Base-by-base conservation (phyloP, 2,329 filamentous ascomycete species). In the Amphichorda felina region DNA sequence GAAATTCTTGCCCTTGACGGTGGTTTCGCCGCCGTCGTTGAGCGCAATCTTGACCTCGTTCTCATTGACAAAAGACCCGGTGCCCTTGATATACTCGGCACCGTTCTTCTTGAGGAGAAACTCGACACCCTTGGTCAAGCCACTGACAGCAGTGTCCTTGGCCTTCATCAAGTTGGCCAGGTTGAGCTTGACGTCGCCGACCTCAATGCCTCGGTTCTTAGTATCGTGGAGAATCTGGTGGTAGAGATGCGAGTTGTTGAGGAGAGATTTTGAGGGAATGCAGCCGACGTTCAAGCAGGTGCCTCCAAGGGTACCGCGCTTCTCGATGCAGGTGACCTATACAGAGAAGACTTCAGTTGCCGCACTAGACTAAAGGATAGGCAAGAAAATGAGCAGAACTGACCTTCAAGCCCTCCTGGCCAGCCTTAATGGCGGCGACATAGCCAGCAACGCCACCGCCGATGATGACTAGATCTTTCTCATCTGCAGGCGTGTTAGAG, bases 31-130 rank as follows among this genome's bases (percentile, higher is more conserved):
- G 50, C 91, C 91, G 15, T 96, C 89, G 50, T 82, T 75, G 42
- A 95, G 76, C 54, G 82, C 80, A 50, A 98, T 85, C 63, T 86
- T 88, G 62, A 98, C 66, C 51, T 91, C 89, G 66, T 95, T 77
- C 64, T 93, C 84, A 59, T 84, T 84, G 51, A 80, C 72, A 57
- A 96, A 94, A 32, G 84, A 72, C 47, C 82, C 89, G 35, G 85
- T 78, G 49, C 91, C 91, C 71, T 95, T 95, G 67, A 96, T 73
- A 64, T 96, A 98, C 59, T 96, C 87, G 47, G 95, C 91, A 44
- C 86, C 85, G 68, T 98, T 98, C 75, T 98, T 96, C 79, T 96
- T 96, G 66, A 98, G 82, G 44, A 98, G 71, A 59, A 89, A 98
- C 64, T 98, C 91, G 46, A 98, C 83, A 59, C 91, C 91, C 72